A percentile compares a stretch with the other conserved stretches of the same genome.
phyloP scores from a whole-genome alignment of 2,329 filamentous ascomycete genomes.

The Chaetomium sp. region DNA sequence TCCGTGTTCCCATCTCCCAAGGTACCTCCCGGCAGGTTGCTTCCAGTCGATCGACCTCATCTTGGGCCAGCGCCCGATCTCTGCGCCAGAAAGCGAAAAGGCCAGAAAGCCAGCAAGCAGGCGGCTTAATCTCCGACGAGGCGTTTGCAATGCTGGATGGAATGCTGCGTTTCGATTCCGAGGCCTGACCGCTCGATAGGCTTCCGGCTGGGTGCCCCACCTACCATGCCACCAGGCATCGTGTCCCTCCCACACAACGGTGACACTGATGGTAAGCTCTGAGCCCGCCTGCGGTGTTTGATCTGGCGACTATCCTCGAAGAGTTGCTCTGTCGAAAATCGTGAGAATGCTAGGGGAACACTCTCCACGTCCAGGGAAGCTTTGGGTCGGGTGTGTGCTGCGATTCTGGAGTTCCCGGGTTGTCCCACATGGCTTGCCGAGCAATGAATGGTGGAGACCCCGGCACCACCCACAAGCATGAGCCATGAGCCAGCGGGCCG shows the following conservation, averaged over 20 bases:
- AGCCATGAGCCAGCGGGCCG: constrained; percentile 27
- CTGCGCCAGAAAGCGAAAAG: not conserved
- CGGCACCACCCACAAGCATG: constrained; percentile 29
- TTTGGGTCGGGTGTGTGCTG: not conserved
- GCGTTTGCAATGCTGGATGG: not conserved
- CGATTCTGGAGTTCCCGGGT: constrained; percentile 21
- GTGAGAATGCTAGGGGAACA: not conserved
- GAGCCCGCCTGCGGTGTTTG: not conserved
- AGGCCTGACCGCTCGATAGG: not conserved
- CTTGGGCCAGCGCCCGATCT: not conserved
- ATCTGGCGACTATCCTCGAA: not conserved
- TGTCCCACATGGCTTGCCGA: constrained; percentile 32
- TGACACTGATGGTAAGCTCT: not conserved
- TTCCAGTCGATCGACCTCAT: not conserved
- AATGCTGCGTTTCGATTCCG: constrained; percentile 3
- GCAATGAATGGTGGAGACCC: constrained; percentile 29
- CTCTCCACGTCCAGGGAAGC: not conserved
- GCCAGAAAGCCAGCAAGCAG: not conserved
- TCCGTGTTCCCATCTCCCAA: not conserved
- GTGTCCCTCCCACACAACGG: not conserved
- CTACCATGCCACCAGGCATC: not conserved
- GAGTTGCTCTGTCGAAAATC: not conserved
- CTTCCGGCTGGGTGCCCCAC: not conserved
- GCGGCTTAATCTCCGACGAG: not conserved
- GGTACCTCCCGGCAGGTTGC: not conserved